These are phyloP conservation scores for Perkinsus marinus DNA, from an alignment of 169 alveolate genomes.

Conservation along the genomic window DNA sequence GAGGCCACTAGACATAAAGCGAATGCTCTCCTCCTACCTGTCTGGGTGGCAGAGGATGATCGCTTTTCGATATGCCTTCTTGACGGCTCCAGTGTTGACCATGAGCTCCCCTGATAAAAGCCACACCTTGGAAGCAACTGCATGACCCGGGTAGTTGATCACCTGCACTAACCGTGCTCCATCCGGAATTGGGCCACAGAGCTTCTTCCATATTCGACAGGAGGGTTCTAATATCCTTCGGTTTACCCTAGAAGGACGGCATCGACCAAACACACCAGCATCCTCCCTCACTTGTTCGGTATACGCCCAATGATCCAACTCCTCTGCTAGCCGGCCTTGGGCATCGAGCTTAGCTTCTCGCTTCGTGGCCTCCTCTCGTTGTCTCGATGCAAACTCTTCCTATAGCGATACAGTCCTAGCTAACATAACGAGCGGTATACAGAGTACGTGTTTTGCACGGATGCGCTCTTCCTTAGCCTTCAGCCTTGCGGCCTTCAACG, in stretches of 20 bases:
- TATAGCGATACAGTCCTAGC: not conserved
- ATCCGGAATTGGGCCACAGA: not conserved
- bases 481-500: not conserved
- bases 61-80: conserved; percentile 40
- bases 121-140: not conserved
- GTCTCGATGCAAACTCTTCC: not conserved
- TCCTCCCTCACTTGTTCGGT: not conserved
- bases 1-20: no score
- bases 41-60: conserved; percentile 44
- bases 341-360: not conserved
- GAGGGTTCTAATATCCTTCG: not conserved
- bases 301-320: not conserved
- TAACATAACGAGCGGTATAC: not conserved
- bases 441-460: not conserved
- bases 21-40: not conserved
- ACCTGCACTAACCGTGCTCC: not conserved
- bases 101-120: conserved; percentile 3
- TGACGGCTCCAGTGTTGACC: conserved; percentile 28
- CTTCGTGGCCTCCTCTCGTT: not conserved
- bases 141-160: not conserved
- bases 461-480: not conserved
- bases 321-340: not conserved
- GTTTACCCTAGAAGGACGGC: not conserved
- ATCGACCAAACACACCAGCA: not conserved
- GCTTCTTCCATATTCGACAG: not conserved